These are phyloP conservation scores for Solanum tacnaense DNA, from an alignment of 257 asterid genomes.

Conservation along the genomic window DNA sequence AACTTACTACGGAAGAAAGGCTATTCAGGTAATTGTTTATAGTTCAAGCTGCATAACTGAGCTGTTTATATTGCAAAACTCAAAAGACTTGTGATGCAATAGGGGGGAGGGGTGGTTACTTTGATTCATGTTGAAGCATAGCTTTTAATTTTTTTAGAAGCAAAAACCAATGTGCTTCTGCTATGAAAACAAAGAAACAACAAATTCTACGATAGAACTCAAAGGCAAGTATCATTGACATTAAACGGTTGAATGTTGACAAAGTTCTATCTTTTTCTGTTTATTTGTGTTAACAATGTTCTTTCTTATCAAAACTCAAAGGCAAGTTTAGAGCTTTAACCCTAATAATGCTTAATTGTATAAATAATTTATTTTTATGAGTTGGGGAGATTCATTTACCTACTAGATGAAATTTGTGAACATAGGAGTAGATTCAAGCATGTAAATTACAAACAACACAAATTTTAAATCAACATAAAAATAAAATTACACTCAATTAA, in stretches of 20 bases:
- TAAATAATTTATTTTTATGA: no score
- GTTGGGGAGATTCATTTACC: no score
- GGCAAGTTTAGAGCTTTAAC: no score
- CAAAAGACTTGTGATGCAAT: not conserved
- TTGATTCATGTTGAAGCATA: not conserved
- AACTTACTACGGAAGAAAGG: constrained; percentile 87
- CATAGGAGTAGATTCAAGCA: no score
- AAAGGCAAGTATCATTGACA: not conserved
- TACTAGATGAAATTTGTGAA: no score
- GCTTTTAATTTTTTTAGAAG: not conserved
- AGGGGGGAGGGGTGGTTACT: not conserved
- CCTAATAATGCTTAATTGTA: no score
- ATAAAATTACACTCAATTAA: no score
- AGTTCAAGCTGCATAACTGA: not conserved
- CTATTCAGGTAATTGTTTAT: constrained; percentile 41
- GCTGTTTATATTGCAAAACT: not conserved
- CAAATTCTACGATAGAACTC: not conserved
- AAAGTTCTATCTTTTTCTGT: not conserved
- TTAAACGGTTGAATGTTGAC: not conserved
- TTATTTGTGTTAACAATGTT: not conserved
- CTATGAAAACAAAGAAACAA: not conserved
- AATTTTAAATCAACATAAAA: no score
- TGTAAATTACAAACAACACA: no score
- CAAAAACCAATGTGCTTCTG: not conserved
- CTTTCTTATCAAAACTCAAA: no score